phyloP scores from a whole-genome alignment of 768 basidiomycete genomes.

The Strobilomyces confusus region DNA sequence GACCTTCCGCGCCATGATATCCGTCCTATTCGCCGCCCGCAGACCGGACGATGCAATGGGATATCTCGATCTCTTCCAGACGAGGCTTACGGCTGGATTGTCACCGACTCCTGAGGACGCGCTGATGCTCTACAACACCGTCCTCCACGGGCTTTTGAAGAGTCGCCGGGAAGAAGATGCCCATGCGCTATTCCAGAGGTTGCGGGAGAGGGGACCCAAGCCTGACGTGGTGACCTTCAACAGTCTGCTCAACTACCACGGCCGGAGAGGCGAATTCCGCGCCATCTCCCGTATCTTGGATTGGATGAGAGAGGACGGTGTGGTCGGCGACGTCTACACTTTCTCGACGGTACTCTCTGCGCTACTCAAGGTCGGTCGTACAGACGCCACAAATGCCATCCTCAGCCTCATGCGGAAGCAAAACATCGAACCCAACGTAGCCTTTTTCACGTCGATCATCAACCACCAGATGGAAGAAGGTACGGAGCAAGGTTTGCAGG shows the following conservation, averaged over 20 bases:
- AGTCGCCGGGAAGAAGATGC: constrained; percentile 39
- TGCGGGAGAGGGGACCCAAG: constrained; percentile 50
- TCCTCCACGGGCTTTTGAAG: constrained; percentile 62
- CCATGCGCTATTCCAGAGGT: constrained; percentile 37
- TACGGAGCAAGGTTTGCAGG: constrained; percentile 48
- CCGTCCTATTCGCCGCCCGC: constrained; percentile 51
- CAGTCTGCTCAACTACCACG: constrained; percentile 68
- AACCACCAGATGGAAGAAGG: constrained; percentile 62
- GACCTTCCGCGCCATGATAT: constrained; percentile 68
- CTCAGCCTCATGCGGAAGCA: constrained; percentile 73
- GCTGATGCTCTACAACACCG: constrained; percentile 66
- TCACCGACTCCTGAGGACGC: constrained; percentile 27
- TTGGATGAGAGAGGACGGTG: constrained; percentile 46
- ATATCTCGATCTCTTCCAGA: constrained; percentile 49
- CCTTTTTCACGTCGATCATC: constrained; percentile 78
- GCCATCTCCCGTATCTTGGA: constrained; percentile 55
- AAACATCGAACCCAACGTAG: constrained; percentile 68
- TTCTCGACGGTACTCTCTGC: constrained; percentile 85
- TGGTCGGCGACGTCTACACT: constrained; percentile 77
- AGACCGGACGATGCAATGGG: constrained; percentile 48
- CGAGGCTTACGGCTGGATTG: constrained; percentile 11
- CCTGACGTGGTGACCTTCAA: constrained; percentile 81
- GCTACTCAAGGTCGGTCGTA: constrained; percentile 61
- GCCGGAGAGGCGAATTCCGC: constrained; percentile 58
- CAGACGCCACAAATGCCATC: constrained; percentile 62